Evolutionary conservation across 129 eudicot species (phyloP).

Genomic region (Kitagawia praeruptora): DNA sequence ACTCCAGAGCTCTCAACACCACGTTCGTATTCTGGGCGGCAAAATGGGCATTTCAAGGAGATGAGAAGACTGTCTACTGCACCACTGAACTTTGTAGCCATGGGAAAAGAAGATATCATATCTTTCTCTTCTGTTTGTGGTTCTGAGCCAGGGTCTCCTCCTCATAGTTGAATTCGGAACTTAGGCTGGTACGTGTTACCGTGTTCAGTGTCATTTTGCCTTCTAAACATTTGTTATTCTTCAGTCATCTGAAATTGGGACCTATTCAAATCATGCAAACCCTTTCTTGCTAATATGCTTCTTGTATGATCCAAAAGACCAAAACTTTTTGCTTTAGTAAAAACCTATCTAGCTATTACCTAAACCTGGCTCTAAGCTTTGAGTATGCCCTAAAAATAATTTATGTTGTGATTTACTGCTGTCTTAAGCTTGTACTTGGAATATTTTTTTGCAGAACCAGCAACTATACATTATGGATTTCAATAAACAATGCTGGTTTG

Average conservation of each 20-base stretch:
- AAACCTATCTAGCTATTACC: background rate
- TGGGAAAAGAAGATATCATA: conserved; percentile 74
- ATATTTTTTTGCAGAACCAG: conserved; percentile 14
- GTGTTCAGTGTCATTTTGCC: background rate
- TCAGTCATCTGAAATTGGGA: background rate
- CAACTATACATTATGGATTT: conserved; percentile 9
- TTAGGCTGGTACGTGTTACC: conserved; percentile 31
- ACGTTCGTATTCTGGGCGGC: conserved; percentile 69
- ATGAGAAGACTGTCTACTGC: conserved; percentile 66
- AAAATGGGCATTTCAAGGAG: conserved; percentile 73
- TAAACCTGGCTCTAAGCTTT: background rate
- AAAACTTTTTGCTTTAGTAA: background rate
- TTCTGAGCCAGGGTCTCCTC: conserved; percentile 89
- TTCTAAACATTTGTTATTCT: background rate
- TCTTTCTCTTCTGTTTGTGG: conserved; percentile 79
- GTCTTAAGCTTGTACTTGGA: background rate
- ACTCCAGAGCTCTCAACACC: conserved; percentile 62
- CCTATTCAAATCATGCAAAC: background rate
- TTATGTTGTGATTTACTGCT: background rate
- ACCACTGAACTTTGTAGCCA: conserved; percentile 66
- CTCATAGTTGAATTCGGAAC: conserved; percentile 34
- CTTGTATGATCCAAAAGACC: background rate
- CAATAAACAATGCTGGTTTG: conserved; percentile 15
- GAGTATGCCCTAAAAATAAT: background rate
- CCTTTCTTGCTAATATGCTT: background rate